Evolutionary conservation across 2,329 filamentous ascomycete species (phyloP).

Genomic region (Epichloe scottii): DNA sequence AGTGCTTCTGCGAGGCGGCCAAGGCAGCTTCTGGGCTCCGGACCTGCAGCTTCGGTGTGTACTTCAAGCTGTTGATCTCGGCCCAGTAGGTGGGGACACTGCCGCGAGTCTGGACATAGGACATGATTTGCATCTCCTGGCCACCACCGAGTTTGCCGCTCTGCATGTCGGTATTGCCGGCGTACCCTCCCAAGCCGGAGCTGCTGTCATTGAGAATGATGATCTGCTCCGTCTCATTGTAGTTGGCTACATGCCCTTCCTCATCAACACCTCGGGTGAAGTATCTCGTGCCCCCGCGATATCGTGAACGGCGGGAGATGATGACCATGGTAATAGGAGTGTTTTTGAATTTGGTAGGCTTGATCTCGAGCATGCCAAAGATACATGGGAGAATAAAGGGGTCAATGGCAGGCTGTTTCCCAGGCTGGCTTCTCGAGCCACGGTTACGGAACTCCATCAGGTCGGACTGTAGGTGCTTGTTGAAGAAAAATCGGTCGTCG

Average conservation of each 20-base stretch:
- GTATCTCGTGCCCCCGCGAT: slow-evolving; percentile 84
- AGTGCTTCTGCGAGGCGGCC: slow-evolving; percentile 71
- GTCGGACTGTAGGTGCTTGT: slow-evolving; percentile 81
- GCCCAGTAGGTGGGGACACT: slow-evolving; percentile 95
- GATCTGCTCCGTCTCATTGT: slow-evolving; percentile 95
- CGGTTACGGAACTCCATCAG: slow-evolving; percentile 73
- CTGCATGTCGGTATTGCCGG: slow-evolving; percentile 61
- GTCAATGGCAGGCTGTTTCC: slow-evolving; percentile 65
- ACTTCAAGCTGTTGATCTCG: slow-evolving; percentile 85
- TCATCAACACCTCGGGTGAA: slow-evolving; percentile 92
- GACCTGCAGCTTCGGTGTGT: slow-evolving; percentile 82
- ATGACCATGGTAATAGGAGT: slow-evolving; percentile 75
- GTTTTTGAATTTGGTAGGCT: slow-evolving; percentile 71
- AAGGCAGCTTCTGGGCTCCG: slow-evolving; percentile 71
- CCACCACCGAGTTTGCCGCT: slow-evolving; percentile 54
- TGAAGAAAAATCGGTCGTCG: slow-evolving; percentile 99
- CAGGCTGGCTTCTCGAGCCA: slow-evolving; percentile 49
- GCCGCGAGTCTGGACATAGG: slow-evolving; percentile 92
- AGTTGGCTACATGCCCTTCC: slow-evolving; percentile 91
- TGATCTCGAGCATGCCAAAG: slow-evolving; percentile 91
- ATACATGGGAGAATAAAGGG: slow-evolving; percentile 92
- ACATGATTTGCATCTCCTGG: slow-evolving; percentile 76
- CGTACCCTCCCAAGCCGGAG: slow-evolving; percentile 66
- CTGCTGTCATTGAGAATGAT: slow-evolving; percentile 75
- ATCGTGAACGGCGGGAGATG: slow-evolving; percentile 78